Percentiles rank a stretch among this genome's conserved stretches.
These are phyloP conservation scores for Eucalyptus polyanthemos DNA, from an alignment of 345 rosid genomes.

Conservation along the genomic window DNA sequence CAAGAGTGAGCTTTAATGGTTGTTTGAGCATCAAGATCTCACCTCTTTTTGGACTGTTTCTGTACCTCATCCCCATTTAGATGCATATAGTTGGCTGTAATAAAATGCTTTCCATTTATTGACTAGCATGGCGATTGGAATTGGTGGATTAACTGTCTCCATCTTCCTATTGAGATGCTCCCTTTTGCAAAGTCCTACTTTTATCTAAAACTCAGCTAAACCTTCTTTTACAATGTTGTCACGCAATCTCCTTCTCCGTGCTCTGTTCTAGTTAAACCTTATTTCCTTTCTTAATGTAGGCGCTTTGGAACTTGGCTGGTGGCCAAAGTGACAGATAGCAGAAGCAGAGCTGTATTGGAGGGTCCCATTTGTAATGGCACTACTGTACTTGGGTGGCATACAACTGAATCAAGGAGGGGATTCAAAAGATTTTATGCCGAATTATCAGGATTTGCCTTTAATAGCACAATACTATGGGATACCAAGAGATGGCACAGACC, in stretches of 20 bases:
- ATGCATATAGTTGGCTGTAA: background rate
- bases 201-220: background rate
- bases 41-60: background rate
- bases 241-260: background rate
- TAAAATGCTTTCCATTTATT: background rate
- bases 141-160: background rate
- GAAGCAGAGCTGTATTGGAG: slow-evolving; percentile 13
- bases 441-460: slow-evolving; percentile 54
- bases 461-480: slow-evolving; percentile 61
- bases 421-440: slow-evolving; percentile 46
- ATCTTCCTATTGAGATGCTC: background rate
- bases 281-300: slow-evolving; percentile 1
- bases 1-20: background rate
- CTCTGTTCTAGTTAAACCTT: background rate
- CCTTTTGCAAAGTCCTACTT: background rate
- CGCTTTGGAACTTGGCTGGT: slow-evolving; percentile 57
- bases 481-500: slow-evolving; percentile 53
- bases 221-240: background rate
- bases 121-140: background rate
- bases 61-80: background rate
- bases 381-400: slow-evolving; percentile 52
- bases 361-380: slow-evolving; percentile 59
- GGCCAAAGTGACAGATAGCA: slow-evolving; percentile 20
- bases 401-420: slow-evolving; percentile 8
- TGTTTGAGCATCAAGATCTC: background rate